phyloP scores from a whole-genome alignment of 2,329 filamentous ascomycete genomes.

The Colletotrichum karsti region DNA sequence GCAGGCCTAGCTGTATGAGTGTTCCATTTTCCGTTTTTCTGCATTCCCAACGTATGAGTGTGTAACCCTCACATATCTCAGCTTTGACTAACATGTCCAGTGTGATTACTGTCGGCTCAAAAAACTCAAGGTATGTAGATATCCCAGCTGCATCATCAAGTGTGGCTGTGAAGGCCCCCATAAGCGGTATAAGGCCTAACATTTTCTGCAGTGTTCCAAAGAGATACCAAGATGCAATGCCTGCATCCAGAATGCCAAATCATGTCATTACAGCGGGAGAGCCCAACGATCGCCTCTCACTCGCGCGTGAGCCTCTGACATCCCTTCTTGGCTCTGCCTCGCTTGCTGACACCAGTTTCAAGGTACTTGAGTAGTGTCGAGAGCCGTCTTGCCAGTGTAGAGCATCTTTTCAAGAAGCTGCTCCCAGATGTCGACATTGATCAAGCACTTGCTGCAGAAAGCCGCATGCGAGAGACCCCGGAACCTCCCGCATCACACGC shows the following conservation, averaged over 20 bases:
- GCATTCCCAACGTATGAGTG: background rate
- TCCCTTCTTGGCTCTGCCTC: background rate
- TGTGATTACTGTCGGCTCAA: constrained; percentile 33
- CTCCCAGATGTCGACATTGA: constrained; percentile 35
- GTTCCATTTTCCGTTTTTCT: background rate
- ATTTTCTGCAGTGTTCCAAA: constrained; percentile 33
- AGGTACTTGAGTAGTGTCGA: constrained; percentile 36
- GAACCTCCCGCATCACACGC: background rate
- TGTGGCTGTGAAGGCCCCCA: too few species aligned
- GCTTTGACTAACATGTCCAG: background rate
- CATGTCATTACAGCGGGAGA: constrained; percentile 37
- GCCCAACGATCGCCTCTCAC: constrained; percentile 36
- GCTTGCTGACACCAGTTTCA: background rate
- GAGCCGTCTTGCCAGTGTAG: constrained; percentile 30
- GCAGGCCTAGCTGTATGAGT: background rate
- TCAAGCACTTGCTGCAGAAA: constrained; percentile 27
- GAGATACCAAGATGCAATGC: constrained; percentile 34
- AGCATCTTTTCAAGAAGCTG: constrained; percentile 31
- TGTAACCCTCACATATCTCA: background rate
- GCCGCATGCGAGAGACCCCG: background rate
- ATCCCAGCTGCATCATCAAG: background rate
- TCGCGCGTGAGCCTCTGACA: constrained; percentile 31
- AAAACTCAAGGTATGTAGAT: constrained; percentile 32
- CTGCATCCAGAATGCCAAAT: constrained; percentile 32
- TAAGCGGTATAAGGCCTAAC: background rate